A percentile compares a stretch with the other conserved stretches of the same genome.
Evolutionary conservation across 2,329 filamentous ascomycete genomes (phyloP).

Genomic region (Cadophora gregata): DNA sequence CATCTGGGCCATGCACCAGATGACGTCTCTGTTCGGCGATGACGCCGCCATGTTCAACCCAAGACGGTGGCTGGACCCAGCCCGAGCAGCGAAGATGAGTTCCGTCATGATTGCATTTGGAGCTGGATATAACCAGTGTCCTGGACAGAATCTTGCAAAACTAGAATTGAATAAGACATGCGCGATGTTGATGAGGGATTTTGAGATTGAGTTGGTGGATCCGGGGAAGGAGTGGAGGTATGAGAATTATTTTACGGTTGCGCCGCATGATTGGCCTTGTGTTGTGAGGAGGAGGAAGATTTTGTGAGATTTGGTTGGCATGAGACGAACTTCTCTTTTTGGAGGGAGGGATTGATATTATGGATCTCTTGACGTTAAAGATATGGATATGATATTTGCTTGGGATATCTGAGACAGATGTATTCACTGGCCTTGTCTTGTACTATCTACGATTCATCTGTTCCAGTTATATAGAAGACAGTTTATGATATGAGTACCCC

Average conservation of each 20-base stretch:
- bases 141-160: constrained; percentile 46
- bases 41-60: constrained; percentile 45
- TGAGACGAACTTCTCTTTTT: not conserved
- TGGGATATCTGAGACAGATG: too few relatives aligned
- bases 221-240: constrained; percentile 42
- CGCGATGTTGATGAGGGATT: constrained; percentile 45
- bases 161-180: constrained; percentile 47
- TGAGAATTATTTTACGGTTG: constrained; percentile 44
- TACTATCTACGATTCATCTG: too few relatives aligned
- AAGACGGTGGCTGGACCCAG: constrained; percentile 43
- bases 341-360: not conserved
- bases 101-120: constrained; percentile 44
- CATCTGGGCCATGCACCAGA: constrained; percentile 46
- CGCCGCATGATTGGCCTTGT: constrained; percentile 42
- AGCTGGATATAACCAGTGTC: constrained; percentile 47
- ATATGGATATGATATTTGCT: too few relatives aligned
- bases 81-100: constrained; percentile 36
- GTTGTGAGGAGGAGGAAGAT: constrained; percentile 16
- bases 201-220: constrained; percentile 43
- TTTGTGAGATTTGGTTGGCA: not conserved
- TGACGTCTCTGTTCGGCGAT: constrained; percentile 42
- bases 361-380: too few relatives aligned
- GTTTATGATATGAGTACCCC: too few relatives aligned
- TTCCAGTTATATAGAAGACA: too few relatives aligned
- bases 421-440: too few relatives aligned